Conservation (phyloP, 345 rosid genomes). For the Eucalyptus erythrocorys region DNA sequence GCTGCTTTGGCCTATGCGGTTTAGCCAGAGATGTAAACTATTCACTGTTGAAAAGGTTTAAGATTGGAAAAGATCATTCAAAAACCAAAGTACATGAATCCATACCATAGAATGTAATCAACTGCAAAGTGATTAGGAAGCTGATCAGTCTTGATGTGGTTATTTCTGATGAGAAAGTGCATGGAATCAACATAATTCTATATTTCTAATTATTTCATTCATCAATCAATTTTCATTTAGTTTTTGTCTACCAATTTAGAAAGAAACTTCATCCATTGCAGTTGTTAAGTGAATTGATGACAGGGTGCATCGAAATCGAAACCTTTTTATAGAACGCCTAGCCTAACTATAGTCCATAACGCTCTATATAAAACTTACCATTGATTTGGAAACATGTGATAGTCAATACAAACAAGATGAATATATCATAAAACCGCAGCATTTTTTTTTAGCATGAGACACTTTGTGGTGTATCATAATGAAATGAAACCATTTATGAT, state of each 20-base stretch:
- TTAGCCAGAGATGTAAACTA: neutral
- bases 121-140: neutral
- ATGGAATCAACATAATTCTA: neutral
- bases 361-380: neutral
- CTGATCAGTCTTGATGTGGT: neutral
- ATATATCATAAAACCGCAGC: neutral
- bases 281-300: neutral
- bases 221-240: neutral
- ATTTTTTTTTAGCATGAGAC: neutral
- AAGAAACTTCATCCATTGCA: neutral
- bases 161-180: neutral
- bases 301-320: rapidly evolving
- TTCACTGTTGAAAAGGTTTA: neutral
- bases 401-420: neutral
- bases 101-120: neutral
- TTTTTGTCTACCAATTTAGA: rapidly evolving
- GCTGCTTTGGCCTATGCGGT: rapidly evolving
- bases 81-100: neutral
- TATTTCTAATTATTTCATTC: neutral
- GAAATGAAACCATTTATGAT: neutral
- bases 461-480: rapidly evolving
- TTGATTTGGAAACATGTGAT: neutral
- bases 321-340: neutral
- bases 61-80: neutral
- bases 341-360: neutral